These are phyloP conservation scores for Durotheca rogersii DNA, from an alignment of 495 filamentous ascomycete genomes.

Conservation along the genomic window DNA sequence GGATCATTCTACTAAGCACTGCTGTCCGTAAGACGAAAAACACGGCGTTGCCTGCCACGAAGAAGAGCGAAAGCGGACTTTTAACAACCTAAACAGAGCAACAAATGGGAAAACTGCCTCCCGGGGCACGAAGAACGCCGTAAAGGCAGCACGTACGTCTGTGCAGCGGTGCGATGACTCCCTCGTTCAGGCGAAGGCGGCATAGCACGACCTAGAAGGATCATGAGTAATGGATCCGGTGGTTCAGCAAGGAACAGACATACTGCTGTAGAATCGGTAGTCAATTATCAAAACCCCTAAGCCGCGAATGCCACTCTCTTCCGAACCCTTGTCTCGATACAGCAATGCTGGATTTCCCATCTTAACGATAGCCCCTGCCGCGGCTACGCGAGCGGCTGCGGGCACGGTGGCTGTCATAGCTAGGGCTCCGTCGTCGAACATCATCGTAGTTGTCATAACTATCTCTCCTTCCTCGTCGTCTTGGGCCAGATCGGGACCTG, in stretches of 20 bases:
- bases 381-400: conserved; percentile 33
- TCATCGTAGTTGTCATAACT: conserved; percentile 45
- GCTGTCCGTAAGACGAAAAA: too few relatives aligned
- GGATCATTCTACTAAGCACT: too few relatives aligned
- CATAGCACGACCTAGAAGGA: conserved; percentile 4
- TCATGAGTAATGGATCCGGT: conserved; percentile 13
- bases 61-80: conserved; percentile 1
- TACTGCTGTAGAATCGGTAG: conserved; percentile 11
- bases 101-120: not conserved
- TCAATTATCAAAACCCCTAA: not conserved
- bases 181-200: not conserved
- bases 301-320: not conserved
- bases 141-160: not conserved
- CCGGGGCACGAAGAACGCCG: not conserved
- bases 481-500: conserved; percentile 38
- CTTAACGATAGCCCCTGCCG: conserved; percentile 29
- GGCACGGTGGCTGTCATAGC: conserved; percentile 28
- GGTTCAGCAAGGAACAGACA: conserved; percentile 5
- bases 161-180: not conserved
- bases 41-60: not conserved
- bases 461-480: conserved; percentile 39
- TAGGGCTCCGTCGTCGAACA: conserved; percentile 51
- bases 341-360: not conserved
- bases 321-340: conserved; percentile 4
- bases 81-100: not conserved